Evolutionary conservation across 805 yeast species (phyloP), one percentile per base, ranked within the genome.

Genomic region (Wickerhamiella dianesei): DNA sequence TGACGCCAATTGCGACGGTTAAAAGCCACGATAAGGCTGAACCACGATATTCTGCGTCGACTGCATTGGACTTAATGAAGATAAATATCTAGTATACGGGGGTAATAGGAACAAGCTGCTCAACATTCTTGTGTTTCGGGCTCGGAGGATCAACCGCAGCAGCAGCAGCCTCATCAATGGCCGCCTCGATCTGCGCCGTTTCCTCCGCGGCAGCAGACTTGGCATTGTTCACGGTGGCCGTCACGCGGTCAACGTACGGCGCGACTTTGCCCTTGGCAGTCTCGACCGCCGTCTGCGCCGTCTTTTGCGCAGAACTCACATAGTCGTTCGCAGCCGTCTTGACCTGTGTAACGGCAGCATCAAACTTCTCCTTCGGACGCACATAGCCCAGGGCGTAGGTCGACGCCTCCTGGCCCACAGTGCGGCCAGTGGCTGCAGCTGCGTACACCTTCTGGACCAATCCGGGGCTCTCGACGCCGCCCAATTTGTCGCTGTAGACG

Each of bases 401-500:
- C 44, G 48, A 48, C 37, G 50, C 42, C 46, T 50, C 55, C 17
- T 35, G 40, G n/a, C 48, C 44, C 29, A 50, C 40, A 22, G 37
- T 41, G 41, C 40, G 32, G 40, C 53, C 53, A 18, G 53, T 46
- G 41, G 53, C 51, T 2, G 48, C 47, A 4, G 45, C 43, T 3
- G 55, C 55, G 9, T 48, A 47, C 35, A 52, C 39, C 44, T 40
- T 45, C n/a, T 49, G 48, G 14, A 46, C 16, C 47, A 43, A 43
- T 37, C 48, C 40, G 9, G 54, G 51, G 37, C 37, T 41, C 35
- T 35, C 40, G 19, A 37, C 41, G 16, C 46, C 51, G 40, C 39
- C 46, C 21, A 58, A 49, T 47, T 51, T 49, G 32, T 45, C 45
- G 37, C 9, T 16, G 44, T 53, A 56, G 3, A 52, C 44, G 25